These are phyloP conservation scores for Candida sanyaensis DNA, from an alignment of 1,139 yeast species.

Conservation along the genomic window DNA sequence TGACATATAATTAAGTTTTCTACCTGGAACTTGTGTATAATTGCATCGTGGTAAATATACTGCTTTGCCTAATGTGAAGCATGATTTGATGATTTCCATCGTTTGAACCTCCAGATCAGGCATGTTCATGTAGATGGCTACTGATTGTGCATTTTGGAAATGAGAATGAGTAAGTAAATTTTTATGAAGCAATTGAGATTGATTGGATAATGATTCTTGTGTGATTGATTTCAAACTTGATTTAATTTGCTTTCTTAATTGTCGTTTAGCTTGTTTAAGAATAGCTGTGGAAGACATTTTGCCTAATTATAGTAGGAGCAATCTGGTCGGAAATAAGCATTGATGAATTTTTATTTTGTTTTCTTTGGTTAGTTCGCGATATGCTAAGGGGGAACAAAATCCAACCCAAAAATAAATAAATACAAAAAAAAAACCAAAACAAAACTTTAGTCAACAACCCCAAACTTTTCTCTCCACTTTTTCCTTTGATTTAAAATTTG, in stretches of 20 bases:
- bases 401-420: too few relatives aligned
- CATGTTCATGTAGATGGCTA: constrained; percentile 72
- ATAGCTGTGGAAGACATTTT: constrained; percentile 2
- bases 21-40: constrained; percentile 15
- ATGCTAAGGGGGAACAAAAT: too few relatives aligned
- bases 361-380: too few relatives aligned
- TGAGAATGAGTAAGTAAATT: constrained; percentile 33
- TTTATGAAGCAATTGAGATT: constrained; percentile 27
- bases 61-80: constrained; percentile 44
- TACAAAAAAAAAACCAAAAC: too few relatives aligned
- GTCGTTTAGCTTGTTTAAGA: constrained; percentile 17
- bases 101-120: constrained; percentile 65
- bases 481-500: too few relatives aligned
- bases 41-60: constrained; percentile 58
- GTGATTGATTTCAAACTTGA: constrained; percentile 16
- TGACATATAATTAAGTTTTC: constrained; percentile 51
- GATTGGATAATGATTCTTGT: constrained; percentile 16
- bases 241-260: constrained; percentile 23
- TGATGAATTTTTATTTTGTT: too few relatives aligned
- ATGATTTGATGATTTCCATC: constrained; percentile 43
- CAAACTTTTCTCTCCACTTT: too few relatives aligned
- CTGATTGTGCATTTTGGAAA: constrained; percentile 44
- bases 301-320: too few relatives aligned
- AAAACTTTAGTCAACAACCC: too few relatives aligned
- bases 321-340: too few relatives aligned